Evolutionary conservation across 2,329 filamentous ascomycete genomes (phyloP).

Genomic region (Plectosphaerella sp.): DNA sequence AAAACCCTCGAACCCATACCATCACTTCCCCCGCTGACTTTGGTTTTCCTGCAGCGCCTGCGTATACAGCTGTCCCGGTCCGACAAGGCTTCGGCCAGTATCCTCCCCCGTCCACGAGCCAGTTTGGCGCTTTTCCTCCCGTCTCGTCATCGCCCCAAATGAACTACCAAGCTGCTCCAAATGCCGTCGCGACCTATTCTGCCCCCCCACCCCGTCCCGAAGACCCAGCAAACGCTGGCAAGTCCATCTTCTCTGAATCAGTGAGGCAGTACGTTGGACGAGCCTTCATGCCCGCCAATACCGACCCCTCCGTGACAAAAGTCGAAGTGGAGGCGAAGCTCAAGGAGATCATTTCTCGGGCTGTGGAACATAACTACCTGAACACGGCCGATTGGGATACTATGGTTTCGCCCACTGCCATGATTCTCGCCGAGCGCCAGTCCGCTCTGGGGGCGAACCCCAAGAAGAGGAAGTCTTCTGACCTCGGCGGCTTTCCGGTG

Average conservation of each 20-base stretch:
- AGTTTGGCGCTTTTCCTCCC: not conserved
- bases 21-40: conserved; percentile 3
- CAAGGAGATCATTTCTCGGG: conserved; percentile 78
- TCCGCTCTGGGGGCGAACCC: conserved; percentile 21
- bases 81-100: conserved; percentile 54
- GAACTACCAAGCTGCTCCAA: not conserved
- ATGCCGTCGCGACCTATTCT: conserved; percentile 16
- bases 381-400: conserved; percentile 75
- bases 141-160: conserved; percentile 5
- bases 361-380: conserved; percentile 69
- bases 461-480: conserved; percentile 82
- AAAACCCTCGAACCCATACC: conserved; percentile 21
- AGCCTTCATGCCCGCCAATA: conserved; percentile 74
- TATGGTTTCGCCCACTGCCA: conserved; percentile 78
- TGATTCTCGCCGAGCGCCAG: conserved; percentile 46
- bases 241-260: conserved; percentile 75
- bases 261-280: conserved; percentile 86
- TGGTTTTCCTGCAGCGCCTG: conserved; percentile 34
- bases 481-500: conserved; percentile 50
- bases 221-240: conserved; percentile 38
- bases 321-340: conserved; percentile 79
- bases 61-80: conserved; percentile 58
- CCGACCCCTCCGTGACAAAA: conserved; percentile 56
- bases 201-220: conserved; percentile 22
- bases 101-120: conserved; percentile 22